Base-by-base conservation (phyloP, 768 basidiomycete genomes). In the Suillus plorans region DNA sequence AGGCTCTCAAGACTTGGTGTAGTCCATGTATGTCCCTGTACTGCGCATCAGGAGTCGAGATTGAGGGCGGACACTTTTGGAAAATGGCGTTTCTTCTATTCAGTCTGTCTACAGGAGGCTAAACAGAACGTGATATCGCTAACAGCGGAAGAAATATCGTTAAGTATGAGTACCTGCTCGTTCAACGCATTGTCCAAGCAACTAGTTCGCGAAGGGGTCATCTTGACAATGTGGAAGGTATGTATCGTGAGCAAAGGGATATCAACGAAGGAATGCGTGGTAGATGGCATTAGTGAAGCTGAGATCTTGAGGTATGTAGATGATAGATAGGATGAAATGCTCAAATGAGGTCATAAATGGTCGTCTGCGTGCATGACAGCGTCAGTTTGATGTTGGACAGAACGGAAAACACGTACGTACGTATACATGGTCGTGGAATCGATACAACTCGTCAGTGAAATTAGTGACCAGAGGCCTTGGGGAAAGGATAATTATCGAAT, bases 381-480 rank as follows among this genome's bases (percentile, higher is more conserved):
- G 53, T 61, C 20, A 37, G 25, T 61, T 71, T 49, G 68, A 59
- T 58, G 36, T 14, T 47, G 16, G 36, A 37, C 12, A 59, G 37
- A 61, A 59, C 10, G 57, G 57, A 9, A 9, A 39, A 41, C 25
- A 41, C 25, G 9, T 59, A 59, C 58, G 58, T 25, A 59, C 64
- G 72, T 67, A 71, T 67, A 71, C 66, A 67, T 60, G 61, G 42
- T 76, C 73, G 62, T 75, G 72, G 66, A 50, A 67, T 76, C 73
- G 76, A 62, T 67, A 53, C 65, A 63, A 67, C 66, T 69, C 68
- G 70, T 63, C 57, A 44, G 8, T 39, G 58, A 64, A 50, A 76
- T 76, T 77, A 76, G 45, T 64, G 75, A 69, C 73, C 64, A 65
- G 47, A 60, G 70, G 69, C 68, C 58, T 64, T n/a, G 66, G 39